Base-by-base conservation (phyloP, 1,284 basidiomycete species). In the Cystobasidiaceae sp. region DNA sequence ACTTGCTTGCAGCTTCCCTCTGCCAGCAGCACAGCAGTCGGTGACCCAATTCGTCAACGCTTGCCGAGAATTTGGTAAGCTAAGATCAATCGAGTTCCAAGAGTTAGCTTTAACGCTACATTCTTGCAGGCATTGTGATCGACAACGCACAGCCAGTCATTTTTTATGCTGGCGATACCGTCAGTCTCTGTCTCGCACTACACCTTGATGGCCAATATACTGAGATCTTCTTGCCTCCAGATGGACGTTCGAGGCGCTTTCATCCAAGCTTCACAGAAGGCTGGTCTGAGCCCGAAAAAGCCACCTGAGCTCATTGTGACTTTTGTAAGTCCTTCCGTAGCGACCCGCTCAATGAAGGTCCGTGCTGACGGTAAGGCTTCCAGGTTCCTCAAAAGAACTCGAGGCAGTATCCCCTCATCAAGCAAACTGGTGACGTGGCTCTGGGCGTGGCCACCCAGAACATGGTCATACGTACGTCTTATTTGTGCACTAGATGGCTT, bases 401-500 rank as follows among this genome's bases (percentile, higher is more conserved):
- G 2, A 23, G 51, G 3, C 61, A 64, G 27, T 64, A 64, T 32
- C 28, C 61, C 6, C n/a, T 27, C 17, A 64, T 64, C 61, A 64
- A 64, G 44, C 46, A 49, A n/a, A 44, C 48, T 25, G 66, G 66
- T 28, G 66, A 67, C 39, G 27, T 62, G 28, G 9, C 33, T 2
- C 59, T 55, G 6, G 66, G 66, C 33, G 66, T 67, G 1, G 66
- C 66, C 4, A 67, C 66, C 4, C 66, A 67, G 48, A 56, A 56
- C 39, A 25, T 67, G 59, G 60, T 62, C 27, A 67, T 67, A 17
- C 37, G 52, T 56, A 30, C 27, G 61, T 46, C 23, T 11, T 19
- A 15, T 27, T 7, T 34, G 7, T 48, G 2, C 7, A 9, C 25
- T 25, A 5, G 15, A 32, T 11, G 11, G 52, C 34, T 17, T 55